These are phyloP conservation scores for Leucocoprinus sp. DNA, from an alignment of 768 basidiomycete species.

Conservation along the genomic window DNA sequence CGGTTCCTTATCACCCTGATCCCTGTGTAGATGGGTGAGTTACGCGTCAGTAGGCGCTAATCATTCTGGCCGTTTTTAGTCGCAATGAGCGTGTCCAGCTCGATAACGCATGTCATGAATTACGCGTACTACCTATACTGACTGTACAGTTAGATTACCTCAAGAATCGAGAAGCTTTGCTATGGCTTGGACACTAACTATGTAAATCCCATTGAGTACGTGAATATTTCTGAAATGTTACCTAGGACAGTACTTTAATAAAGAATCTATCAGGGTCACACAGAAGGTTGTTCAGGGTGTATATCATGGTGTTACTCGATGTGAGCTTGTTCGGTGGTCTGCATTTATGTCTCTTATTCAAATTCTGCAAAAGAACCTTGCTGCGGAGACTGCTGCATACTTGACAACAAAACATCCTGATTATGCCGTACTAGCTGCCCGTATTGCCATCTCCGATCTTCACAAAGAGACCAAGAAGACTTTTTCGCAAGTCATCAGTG, in stretches of 20 bases:
- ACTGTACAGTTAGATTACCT: conserved; percentile 56
- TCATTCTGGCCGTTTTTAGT: conserved; percentile 25
- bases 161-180: conserved; percentile 82
- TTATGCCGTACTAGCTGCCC: conserved; percentile 96
- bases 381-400: conserved; percentile 94
- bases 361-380: conserved; percentile 64
- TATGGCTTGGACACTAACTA: conserved; percentile 92
- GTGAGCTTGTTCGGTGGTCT: conserved; percentile 35
- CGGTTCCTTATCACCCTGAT: conserved; percentile 9
- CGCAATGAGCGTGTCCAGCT: conserved; percentile 92
- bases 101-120: conserved; percentile 59
- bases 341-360: neutral
- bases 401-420: conserved; percentile 97
- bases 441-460: conserved; percentile 96
- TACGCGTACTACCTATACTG: conserved; percentile 11
- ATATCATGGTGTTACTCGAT: conserved; percentile 90
- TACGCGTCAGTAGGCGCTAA: conserved; percentile 23
- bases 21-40: conserved; percentile 38
- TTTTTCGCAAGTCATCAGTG: conserved; percentile 87
- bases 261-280: conserved; percentile 52
- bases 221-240: conserved; percentile 6
- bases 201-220: conserved; percentile 89
- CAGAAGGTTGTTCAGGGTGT: conserved; percentile 93
- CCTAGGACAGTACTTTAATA: neutral
- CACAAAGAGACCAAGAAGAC: conserved; percentile 99